These are phyloP conservation scores for Fusarium irregulare DNA, from an alignment of 2,329 filamentous ascomycete species.

Conservation along the genomic window DNA sequence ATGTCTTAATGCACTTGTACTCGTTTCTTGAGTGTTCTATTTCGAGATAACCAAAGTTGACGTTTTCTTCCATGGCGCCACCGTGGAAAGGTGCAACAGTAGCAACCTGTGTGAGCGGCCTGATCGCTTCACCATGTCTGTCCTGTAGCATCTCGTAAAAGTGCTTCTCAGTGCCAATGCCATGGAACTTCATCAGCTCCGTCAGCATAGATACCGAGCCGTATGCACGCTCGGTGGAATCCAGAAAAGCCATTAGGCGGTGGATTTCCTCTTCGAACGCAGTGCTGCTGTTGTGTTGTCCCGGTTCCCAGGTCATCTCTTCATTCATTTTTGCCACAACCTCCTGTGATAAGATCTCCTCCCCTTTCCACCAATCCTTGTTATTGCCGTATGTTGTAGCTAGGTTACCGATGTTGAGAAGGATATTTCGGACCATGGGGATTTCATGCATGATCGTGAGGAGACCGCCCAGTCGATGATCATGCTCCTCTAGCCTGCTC, in stretches of 20 bases:
- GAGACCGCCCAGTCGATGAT: slow-evolving; percentile 63
- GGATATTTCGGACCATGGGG: slow-evolving; percentile 66
- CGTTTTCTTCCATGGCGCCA: slow-evolving; percentile 50
- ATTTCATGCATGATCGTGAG: slow-evolving; percentile 71
- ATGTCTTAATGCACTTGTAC: slow-evolving; percentile 54
- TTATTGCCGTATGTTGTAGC: slow-evolving; percentile 65
- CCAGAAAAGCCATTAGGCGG: slow-evolving; percentile 72
- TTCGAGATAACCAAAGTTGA: slow-evolving; percentile 57
- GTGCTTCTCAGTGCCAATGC: slow-evolving; percentile 53
- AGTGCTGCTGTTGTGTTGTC: slow-evolving; percentile 41
- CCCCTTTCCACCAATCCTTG: slow-evolving; percentile 71
- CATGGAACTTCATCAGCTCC: slow-evolving; percentile 50
- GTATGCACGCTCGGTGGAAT: slow-evolving; percentile 69
- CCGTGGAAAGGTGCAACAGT: slow-evolving; percentile 47
- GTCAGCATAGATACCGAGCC: slow-evolving; percentile 64
- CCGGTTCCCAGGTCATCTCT: slow-evolving; percentile 48
- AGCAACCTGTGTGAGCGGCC: slow-evolving; percentile 51
- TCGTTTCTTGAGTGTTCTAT: slow-evolving; percentile 53
- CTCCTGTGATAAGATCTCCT: slow-evolving; percentile 58
- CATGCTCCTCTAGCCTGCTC: slow-evolving; percentile 47
- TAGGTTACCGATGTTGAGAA: slow-evolving; percentile 59
- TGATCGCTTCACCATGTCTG: slow-evolving; percentile 40
- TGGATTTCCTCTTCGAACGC: slow-evolving; percentile 67
- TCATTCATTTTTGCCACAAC: slow-evolving; percentile 50
- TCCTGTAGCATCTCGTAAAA: slow-evolving; percentile 59